These are phyloP conservation scores for Clonostachys sp. DNA, from an alignment of 2,329 filamentous ascomycete genomes.

Conservation along the genomic window DNA sequence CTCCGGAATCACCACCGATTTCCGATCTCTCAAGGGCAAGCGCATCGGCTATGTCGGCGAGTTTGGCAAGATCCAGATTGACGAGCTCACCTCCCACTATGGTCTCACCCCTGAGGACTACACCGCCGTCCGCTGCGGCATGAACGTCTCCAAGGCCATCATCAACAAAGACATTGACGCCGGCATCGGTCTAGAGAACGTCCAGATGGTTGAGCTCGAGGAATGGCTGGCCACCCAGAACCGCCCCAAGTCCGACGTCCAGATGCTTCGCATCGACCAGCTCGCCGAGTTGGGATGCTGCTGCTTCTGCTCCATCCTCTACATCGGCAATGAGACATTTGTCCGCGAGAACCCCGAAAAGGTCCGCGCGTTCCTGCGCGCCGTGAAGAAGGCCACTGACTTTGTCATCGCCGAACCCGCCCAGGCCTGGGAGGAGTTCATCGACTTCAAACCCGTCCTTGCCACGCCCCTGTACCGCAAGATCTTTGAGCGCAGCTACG, in stretches of 20 bases:
- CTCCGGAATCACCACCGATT: slow-evolving; percentile 71
- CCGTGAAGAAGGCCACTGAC: slow-evolving; percentile 72
- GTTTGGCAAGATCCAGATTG: slow-evolving; percentile 81
- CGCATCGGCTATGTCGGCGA: slow-evolving; percentile 77
- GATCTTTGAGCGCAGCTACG: slow-evolving; percentile 75
- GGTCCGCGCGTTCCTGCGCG: slow-evolving; percentile 63
- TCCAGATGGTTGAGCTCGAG: slow-evolving; percentile 78
- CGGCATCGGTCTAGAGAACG: slow-evolving; percentile 73
- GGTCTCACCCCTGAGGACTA: slow-evolving; percentile 71
- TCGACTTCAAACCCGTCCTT: slow-evolving; percentile 70
- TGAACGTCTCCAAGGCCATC: slow-evolving; percentile 77
- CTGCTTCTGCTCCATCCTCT: slow-evolving; percentile 79
- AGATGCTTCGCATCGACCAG: slow-evolving; percentile 79
- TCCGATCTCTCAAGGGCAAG: slow-evolving; percentile 70
- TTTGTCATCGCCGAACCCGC: slow-evolving; percentile 61
- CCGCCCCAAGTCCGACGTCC: slow-evolving; percentile 62
- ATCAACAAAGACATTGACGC: slow-evolving; percentile 69
- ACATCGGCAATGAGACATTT: slow-evolving; percentile 74
- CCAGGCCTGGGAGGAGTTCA: slow-evolving; percentile 62
- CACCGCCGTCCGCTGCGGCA: slow-evolving; percentile 72
- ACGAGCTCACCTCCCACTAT: slow-evolving; percentile 75
- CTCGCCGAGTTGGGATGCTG: slow-evolving; percentile 76
- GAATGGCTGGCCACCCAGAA: slow-evolving; percentile 65
- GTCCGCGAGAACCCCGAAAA: slow-evolving; percentile 61
- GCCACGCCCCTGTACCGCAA: slow-evolving; percentile 65